Conservation (phyloP, 805 yeast species). For the Clavispora santaluciae region DNA sequence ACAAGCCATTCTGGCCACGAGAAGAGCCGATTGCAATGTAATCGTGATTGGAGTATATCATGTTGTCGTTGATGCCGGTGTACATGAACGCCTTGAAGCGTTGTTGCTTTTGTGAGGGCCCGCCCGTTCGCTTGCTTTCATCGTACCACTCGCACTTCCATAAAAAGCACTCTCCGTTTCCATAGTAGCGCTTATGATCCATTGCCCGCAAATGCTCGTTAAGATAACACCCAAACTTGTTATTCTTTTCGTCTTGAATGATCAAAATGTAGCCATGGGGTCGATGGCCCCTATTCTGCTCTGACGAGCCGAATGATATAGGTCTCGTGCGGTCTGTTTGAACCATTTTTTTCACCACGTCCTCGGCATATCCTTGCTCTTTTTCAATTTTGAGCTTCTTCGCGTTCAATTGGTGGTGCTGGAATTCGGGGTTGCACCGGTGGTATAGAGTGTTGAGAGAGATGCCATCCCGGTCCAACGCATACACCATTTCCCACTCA, state of each 20-base stretch:
- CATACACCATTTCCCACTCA: slow-evolving; percentile 73
- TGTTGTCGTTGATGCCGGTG: slow-evolving; percentile 83
- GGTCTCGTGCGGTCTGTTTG: background rate
- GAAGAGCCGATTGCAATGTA: slow-evolving; percentile 89
- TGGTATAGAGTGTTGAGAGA: slow-evolving; percentile 75
- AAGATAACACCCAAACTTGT: slow-evolving; percentile 72
- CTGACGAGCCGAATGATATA: slow-evolving; percentile 16
- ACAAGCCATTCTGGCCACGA: slow-evolving; percentile 86
- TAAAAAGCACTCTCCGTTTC: slow-evolving; percentile 92
- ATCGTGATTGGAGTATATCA: slow-evolving; percentile 72
- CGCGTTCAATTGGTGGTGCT: slow-evolving; percentile 17
- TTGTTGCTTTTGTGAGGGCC: slow-evolving; percentile 1
- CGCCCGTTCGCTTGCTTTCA: slow-evolving; percentile 9
- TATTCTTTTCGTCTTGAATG: slow-evolving; percentile 58
- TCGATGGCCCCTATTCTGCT: slow-evolving; percentile 16
- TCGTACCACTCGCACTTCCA: slow-evolving; percentile 66
- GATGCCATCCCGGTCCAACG: slow-evolving; percentile 91
- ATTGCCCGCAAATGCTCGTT: slow-evolving; percentile 71
- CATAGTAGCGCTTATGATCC: slow-evolving; percentile 72
- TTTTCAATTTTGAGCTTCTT: slow-evolving; percentile 11
- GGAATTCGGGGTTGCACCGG: slow-evolving; percentile 43
- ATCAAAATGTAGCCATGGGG: slow-evolving; percentile 70
- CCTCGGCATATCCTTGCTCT: slow-evolving; percentile 34
- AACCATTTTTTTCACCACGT: slow-evolving; percentile 30
- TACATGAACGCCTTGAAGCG: slow-evolving; percentile 78